Conservation (phyloP, 129 eudicot species). For the Artemisia annua region DNA sequence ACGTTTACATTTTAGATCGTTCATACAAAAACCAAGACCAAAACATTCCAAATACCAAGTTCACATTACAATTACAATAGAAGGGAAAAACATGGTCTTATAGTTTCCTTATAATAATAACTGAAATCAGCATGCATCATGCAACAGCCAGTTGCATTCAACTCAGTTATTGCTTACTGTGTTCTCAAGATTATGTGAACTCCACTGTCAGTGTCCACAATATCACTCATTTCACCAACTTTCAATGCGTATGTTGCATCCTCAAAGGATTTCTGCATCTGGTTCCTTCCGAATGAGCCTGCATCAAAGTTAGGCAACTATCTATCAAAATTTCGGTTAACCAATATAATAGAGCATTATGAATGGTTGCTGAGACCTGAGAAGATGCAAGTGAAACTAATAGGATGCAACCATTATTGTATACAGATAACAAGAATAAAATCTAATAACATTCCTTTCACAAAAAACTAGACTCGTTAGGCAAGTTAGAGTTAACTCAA, state of each 20-base stretch:
- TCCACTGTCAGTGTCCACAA: constrained; percentile 81
- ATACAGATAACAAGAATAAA: not conserved
- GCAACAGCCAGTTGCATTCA: not conserved
- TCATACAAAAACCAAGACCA: constrained; percentile 11
- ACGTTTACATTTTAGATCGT: not conserved
- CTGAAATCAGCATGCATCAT: constrained; percentile 5
- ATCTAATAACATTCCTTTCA: too few species aligned
- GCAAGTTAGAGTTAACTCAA: too few species aligned
- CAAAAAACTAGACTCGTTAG: too few species aligned
- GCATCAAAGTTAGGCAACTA: constrained; percentile 1
- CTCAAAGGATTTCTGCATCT: constrained; percentile 96
- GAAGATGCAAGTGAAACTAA: too few species aligned
- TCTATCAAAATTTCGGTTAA: not conserved
- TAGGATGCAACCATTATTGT: not conserved
- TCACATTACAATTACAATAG: constrained; percentile 15
- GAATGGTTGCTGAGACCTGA: too few species aligned
- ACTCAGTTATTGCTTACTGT: not conserved
- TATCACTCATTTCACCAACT: constrained; percentile 72
- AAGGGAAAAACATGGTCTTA: constrained; percentile 28
- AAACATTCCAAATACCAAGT: constrained; percentile 13
- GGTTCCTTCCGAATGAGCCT: constrained; percentile 83
- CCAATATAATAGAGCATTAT: not conserved
- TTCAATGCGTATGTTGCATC: constrained; percentile 70
- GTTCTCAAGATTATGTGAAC: constrained; percentile 77
- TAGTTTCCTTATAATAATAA: constrained; percentile 14